Base-by-base conservation (phyloP, 2,329 filamentous ascomycete genomes). In the Calonectria multiphialidica region DNA sequence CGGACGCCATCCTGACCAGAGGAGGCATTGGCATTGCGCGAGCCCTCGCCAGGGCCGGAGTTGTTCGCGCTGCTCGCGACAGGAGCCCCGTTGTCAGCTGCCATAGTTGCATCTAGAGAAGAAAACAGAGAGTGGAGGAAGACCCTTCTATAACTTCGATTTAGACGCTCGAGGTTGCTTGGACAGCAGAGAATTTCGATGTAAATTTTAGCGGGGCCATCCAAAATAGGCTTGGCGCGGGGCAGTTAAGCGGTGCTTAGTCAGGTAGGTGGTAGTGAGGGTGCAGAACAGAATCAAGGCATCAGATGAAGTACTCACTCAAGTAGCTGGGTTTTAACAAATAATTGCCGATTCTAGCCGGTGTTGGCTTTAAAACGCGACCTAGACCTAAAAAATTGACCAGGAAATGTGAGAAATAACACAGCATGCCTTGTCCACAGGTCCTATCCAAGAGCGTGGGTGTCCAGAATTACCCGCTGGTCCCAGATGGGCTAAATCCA, bases 61-160 rank as follows among this genome's bases (percentile, higher is more conserved):
- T 76, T 69, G 37, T 64, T 71, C 57, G 76, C 72, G 70, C 77
- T 72, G 69, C 74, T 78, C 74, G 78, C 72, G 74, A 76, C 75
- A 80, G 77, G 71, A 79, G 75, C 68, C 69, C 82, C 81, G 70
- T 79, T 76, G 75, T 75, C 76, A 76, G 78, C 76, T 74, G 80
- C 81, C 82, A 83, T 83, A 71, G 53, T 77, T 79, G 78, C 81
- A 83, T 83, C 72, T 77, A 72, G 66, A 30, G 59, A 64, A 44
- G n/a, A 45, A 64, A 25, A 40, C 21, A 59, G 23, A 55, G 21
- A 57, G 59, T 59, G 40, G 53, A 59, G 21, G 61, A 65, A 65
- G 47, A n/a, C 21, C 49, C 12, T 42, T 57, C 30, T 47, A 55
- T 44, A 53, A 21, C 16, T 59, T 66, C 30, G n/a, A 50, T 42